Percentiles rank a stretch among this genome's conserved stretches.
Evolutionary conservation across 495 filamentous ascomycete genomes (phyloP).

Genomic region (Penicillium arizonense): DNA sequence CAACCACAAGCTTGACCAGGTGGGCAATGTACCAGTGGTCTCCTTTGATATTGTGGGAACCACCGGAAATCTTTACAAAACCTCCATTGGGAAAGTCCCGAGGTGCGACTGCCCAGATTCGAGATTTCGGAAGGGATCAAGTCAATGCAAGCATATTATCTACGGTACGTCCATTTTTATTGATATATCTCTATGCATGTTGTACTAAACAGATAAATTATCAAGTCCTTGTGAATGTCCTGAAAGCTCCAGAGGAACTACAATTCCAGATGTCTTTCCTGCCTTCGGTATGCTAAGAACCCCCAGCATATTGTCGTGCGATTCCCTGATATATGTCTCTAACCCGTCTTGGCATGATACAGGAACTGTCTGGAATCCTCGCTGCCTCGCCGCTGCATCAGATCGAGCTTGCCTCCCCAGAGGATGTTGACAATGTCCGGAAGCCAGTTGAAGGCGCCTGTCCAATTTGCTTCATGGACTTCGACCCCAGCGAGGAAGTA

Average conservation of each 20-base stretch:
- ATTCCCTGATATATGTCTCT: background rate
- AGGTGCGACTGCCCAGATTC: conserved; percentile 68
- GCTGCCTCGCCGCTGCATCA: conserved; percentile 32
- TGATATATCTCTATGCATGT: background rate
- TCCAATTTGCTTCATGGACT: conserved; percentile 74
- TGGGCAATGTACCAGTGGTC: conserved; percentile 45
- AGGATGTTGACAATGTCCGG: conserved; percentile 45
- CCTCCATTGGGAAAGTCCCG: conserved; percentile 54
- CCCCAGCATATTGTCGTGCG: background rate
- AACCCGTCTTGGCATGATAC: background rate
- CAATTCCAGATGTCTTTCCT: conserved; percentile 76
- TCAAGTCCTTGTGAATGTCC: conserved; percentile 43
- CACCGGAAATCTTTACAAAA: conserved; percentile 73
- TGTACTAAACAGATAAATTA: background rate
- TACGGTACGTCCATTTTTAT: conserved; percentile 46
- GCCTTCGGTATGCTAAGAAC: conserved; percentile 39
- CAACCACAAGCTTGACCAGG: conserved; percentile 41
- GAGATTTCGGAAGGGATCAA: conserved; percentile 36
- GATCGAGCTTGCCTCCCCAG: conserved; percentile 13
- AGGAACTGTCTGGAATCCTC: conserved; percentile 59
- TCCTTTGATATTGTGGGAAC: conserved; percentile 68
- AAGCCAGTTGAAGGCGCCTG: conserved; percentile 72
- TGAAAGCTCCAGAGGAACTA: conserved; percentile 60
- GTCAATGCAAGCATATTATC: conserved; percentile 76
- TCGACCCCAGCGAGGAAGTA: conserved; percentile 51